Evolutionary conservation across 345 rosid genomes (phyloP), one percentile per base, ranked within the genome.

Genomic region (Eucalyptus sideroxylon): DNA sequence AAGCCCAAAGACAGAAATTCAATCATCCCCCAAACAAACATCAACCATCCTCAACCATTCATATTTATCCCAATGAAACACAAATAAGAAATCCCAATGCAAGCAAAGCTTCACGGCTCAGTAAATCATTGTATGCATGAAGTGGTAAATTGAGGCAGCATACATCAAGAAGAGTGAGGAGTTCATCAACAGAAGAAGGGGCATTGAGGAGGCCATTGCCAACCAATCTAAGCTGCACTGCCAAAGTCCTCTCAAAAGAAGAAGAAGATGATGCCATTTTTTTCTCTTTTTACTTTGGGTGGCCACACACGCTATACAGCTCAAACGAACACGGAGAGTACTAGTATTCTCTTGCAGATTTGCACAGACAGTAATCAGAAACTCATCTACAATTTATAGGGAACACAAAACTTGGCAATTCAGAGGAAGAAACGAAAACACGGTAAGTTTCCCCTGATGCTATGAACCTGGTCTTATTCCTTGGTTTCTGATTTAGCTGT

Each of bases 121-220:
- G n/a, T 47, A 40, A 34, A 55, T 53, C 6, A 31, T 40, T 2
- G 0, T 44, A 16, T 53, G 42, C 50, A 16, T 12, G 45, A 59
- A 42, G 1, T 19, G 51, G 69, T 31, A 83, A 69, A 49, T 50
- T 7, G 5, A 42, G 81, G 30, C 44, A 21, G 55, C 88, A 90
- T 93, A 97, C 99, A 92, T 95, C 94, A 87, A 97, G 97, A 88
- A 91, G 92, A 88, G 19, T 47, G 50, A 94, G 94, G 55, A 94
- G 92, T 60, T 93, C 94, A 86, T 95, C 93, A 86, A 92, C 90
- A 16, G 97, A 92, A 17, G 95, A 90, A 15, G 93, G 94, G 85
- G 95, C 94, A 85, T 87, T 90, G 30, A 95, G 90, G 51, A 97
- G 99, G 82, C 88, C 69, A 47, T 90, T 92, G 30, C 95, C 99